These are phyloP conservation scores for Ilyonectria destructans DNA, from an alignment of 2,329 filamentous ascomycete species.

Conservation along the genomic window DNA sequence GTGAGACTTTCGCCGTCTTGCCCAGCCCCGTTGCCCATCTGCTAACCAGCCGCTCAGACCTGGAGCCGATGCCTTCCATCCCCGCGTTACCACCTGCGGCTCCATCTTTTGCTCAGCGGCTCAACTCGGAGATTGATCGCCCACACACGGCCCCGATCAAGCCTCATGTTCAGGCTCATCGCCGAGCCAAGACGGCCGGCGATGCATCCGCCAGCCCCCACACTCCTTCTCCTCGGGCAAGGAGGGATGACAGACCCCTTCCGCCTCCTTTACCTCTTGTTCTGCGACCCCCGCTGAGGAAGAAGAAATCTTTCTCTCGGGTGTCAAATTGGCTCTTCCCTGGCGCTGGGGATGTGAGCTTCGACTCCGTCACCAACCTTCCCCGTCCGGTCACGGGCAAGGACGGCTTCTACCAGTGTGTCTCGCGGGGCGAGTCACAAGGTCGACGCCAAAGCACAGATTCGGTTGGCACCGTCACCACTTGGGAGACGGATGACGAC, in stretches of 20 bases:
- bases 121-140: constrained; percentile 64
- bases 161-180: constrained; percentile 50
- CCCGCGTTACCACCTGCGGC: constrained; percentile 71
- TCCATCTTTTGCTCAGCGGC: constrained; percentile 71
- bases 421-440: constrained; percentile 56
- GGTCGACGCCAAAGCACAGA: constrained; percentile 60
- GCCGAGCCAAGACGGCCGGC: constrained; percentile 51
- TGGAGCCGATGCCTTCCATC: constrained; percentile 70
- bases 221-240: constrained; percentile 44
- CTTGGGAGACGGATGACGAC: constrained; percentile 66
- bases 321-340: constrained; percentile 75
- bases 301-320: constrained; percentile 78
- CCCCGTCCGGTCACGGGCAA: constrained; percentile 66
- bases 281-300: constrained; percentile 73
- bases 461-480: constrained; percentile 65
- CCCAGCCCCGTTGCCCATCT: constrained; percentile 27
- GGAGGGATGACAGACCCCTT: constrained; percentile 57
- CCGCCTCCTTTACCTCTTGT: constrained; percentile 73
- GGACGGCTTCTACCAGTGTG: constrained; percentile 74
- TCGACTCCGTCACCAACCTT: constrained; percentile 70
- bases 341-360: constrained; percentile 58
- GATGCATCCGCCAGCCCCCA: constrained; percentile 50
- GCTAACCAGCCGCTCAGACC: constrained; percentile 54
- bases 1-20: constrained; percentile 47
- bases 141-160: constrained; percentile 55